phyloP scores from a whole-genome alignment of 306 rosid genomes.

The Betula pendula region DNA sequence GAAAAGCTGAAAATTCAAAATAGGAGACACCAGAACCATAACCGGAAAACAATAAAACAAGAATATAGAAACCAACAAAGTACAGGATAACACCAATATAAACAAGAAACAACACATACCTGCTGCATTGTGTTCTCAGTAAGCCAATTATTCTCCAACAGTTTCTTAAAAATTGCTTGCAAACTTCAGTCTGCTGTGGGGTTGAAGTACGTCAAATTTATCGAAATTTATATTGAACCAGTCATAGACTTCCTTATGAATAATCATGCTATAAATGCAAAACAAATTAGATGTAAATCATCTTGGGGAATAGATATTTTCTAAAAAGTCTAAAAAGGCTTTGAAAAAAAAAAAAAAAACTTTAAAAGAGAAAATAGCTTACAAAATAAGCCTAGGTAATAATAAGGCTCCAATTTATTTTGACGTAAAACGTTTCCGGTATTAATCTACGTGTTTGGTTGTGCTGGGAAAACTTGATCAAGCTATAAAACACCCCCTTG shows the following conservation, averaged over 20 bases:
- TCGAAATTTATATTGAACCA: slow-evolving; percentile 93
- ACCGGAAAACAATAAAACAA: slow-evolving; percentile 17
- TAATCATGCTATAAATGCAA: slow-evolving; percentile 53
- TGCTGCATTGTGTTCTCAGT: slow-evolving; percentile 90
- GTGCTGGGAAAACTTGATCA: too few species aligned
- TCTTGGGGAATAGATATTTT: background rate
- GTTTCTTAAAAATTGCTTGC: slow-evolving; percentile 71
- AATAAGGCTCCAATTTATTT: background rate
- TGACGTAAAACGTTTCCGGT: too few species aligned
- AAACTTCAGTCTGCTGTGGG: slow-evolving; percentile 86
- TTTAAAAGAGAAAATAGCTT: background rate
- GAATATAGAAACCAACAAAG: background rate
- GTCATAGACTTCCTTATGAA: slow-evolving; percentile 77
- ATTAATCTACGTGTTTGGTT: too few species aligned
- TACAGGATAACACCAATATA: background rate
- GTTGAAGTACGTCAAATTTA: slow-evolving; percentile 85
- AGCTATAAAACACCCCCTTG: too few species aligned
- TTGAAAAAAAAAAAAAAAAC: background rate
- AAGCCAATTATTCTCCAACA: slow-evolving; percentile 74
- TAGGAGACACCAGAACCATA: background rate
- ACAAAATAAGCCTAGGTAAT: background rate
- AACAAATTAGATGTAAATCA: background rate
- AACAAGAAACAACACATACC: slow-evolving; percentile 42
- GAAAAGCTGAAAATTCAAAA: background rate
- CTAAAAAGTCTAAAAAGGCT: background rate